Conservation (phyloP, 2,329 filamentous ascomycete species). For the Botrytis tulipae region DNA sequence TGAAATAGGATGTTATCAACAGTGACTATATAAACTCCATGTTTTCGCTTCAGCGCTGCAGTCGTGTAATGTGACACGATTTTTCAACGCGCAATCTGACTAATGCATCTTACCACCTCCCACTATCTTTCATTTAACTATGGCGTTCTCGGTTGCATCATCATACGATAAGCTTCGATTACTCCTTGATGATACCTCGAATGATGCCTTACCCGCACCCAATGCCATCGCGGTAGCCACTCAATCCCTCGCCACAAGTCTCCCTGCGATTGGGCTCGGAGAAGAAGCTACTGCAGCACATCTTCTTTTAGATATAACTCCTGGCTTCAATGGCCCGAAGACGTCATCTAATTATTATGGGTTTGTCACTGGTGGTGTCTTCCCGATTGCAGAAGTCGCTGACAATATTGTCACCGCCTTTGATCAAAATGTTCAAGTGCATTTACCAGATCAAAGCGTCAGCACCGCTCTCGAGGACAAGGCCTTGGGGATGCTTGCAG, state of each 20-base stretch:
- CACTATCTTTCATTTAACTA: not conserved
- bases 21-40: not conserved
- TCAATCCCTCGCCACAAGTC: constrained; percentile 37
- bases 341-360: constrained; percentile 64
- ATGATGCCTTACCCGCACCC: constrained; percentile 32
- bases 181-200: constrained; percentile 27
- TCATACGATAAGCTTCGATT: constrained; percentile 31
- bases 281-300: constrained; percentile 44
- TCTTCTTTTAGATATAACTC: constrained; percentile 46
- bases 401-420: constrained; percentile 79
- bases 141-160: constrained; percentile 30
- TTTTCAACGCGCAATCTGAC: not conserved
- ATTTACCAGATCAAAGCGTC: constrained; percentile 73
- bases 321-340: constrained; percentile 39
- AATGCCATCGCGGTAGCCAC: constrained; percentile 23
- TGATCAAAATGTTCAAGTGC: constrained; percentile 83
- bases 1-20: not conserved
- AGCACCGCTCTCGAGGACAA: constrained; percentile 74
- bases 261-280: constrained; percentile 45
- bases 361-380: constrained; percentile 80
- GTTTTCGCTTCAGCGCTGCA: not conserved
- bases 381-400: constrained; percentile 76
- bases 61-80: not conserved
- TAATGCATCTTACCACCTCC: not conserved
- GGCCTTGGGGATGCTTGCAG: constrained; percentile 66